Base-by-base conservation (phyloP, 495 filamentous ascomycete genomes). In the Penicillium subrubescens region DNA sequence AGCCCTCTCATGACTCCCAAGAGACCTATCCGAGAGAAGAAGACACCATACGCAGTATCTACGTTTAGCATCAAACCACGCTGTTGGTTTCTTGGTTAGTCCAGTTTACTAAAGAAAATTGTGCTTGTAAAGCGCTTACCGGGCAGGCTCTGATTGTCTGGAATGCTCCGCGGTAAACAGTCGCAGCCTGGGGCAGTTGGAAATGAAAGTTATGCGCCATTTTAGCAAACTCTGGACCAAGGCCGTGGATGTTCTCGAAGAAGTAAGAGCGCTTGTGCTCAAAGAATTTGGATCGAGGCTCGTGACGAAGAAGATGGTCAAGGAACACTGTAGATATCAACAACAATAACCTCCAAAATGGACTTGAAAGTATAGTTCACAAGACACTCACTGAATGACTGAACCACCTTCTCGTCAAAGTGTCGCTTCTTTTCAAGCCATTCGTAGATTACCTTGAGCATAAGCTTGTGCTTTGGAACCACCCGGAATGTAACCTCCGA, bases 81-180 rank as follows among this genome's bases (percentile, higher is more conserved):
- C 66, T 85, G 65, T 8, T 52, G 8, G 31, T 25, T 10, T 14
- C 46, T 73, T 52, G 76, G 72, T 44, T 21, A 62, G 21, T 12
- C 8, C 29, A n/a, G 6, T 51, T 3, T 25, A 39, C 23, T 10
- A 31, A 8, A 1, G 23, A 33, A 21, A 25, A 12, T 11, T 34
- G 54, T 19, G 25, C 2, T 12, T 53, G 19, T 8, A 57, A 37
- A 8, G 3, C 17, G 5, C 80, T 81, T 81, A 86, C 85, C 65
- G 85, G 73, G 52, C 84, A 88, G 10, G 91, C 80, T 50, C 91
- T 86, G 59, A 96, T 87, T 12, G 92, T 90, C 39, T 91, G 84
- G 64, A 95, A 97, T 31, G 93, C 88, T 48, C 93, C 93, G 68
- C 93, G 94, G 80, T 92, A 87, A 15, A 90, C 91, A 62, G 92